Evolutionary conservation across 1,284 basidiomycete genomes (phyloP).

Genomic region (Sphaerobolus stellatus): DNA sequence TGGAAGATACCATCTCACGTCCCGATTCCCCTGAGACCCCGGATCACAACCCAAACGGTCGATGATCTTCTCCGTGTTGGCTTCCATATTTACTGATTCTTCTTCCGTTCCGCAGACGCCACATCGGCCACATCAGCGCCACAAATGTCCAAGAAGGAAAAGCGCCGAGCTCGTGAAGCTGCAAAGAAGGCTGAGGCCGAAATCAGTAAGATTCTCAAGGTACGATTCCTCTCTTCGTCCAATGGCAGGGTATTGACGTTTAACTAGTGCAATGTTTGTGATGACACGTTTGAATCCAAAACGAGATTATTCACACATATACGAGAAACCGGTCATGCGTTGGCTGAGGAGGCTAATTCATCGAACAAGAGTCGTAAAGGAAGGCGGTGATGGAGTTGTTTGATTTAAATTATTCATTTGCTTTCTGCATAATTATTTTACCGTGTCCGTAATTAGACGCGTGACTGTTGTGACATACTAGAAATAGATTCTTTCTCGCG

Average conservation of each 20-base stretch:
- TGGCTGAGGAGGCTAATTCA: too few species aligned
- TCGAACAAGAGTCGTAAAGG: too few species aligned
- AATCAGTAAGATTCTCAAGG: conserved; percentile 15
- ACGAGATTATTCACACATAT: conserved; percentile 83
- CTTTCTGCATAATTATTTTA: too few species aligned
- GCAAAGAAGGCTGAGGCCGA: conserved; percentile 62
- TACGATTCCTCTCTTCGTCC: conserved; percentile 5
- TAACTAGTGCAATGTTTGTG: conserved; percentile 74
- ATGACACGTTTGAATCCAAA: conserved; percentile 61
- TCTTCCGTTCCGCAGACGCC: neutral
- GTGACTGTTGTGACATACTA: too few species aligned
- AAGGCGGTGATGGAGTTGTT: too few species aligned
- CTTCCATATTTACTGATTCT: too few species aligned
- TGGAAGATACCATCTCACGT: neutral
- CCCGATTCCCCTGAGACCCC: neutral
- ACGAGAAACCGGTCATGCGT: conserved; percentile 70
- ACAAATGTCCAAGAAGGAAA: conserved; percentile 77
- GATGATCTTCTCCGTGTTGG: neutral
- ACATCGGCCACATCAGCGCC: conserved; percentile 10
- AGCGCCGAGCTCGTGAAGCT: conserved; percentile 73
- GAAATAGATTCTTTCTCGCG: too few species aligned
- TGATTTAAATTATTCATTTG: too few species aligned
- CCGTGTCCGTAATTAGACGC: too few species aligned
- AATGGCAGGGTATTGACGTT: conserved; percentile 1
- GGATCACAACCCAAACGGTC: neutral